Evolutionary conservation across 2,329 filamentous ascomycete genomes (phyloP).

Genomic region (Cytospora paraplurivora): DNA sequence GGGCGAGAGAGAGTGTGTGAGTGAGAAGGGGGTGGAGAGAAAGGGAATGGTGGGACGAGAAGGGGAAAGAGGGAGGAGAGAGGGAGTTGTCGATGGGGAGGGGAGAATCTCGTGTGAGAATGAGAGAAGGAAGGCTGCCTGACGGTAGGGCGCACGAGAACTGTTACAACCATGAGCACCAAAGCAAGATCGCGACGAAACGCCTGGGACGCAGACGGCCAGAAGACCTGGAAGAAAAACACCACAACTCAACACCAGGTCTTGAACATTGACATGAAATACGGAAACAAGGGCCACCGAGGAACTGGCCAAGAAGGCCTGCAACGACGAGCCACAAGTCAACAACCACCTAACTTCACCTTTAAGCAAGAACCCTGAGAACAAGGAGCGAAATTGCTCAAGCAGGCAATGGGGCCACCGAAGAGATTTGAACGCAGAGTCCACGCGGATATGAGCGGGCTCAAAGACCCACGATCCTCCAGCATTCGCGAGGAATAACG

Average conservation of each 20-base stretch:
- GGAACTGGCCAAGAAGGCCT: constrained; percentile 4
- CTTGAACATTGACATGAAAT: constrained; percentile 2
- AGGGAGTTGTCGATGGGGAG: not conserved
- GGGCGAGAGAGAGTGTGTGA: too few species aligned
- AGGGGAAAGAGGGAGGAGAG: not conserved
- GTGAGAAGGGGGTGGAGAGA: not conserved
- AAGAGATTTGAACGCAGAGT: not conserved
- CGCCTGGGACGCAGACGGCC: not conserved
- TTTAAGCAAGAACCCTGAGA: not conserved
- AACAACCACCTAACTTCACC: not conserved
- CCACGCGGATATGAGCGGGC: not conserved
- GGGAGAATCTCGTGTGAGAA: not conserved
- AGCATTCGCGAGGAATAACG: not conserved
- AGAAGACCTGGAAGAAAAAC: not conserved
- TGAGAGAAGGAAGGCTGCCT: not conserved
- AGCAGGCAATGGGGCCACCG: not conserved
- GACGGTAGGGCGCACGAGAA: not conserved
- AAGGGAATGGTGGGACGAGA: not conserved
- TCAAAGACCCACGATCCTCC: constrained; percentile 12
- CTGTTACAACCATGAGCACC: not conserved
- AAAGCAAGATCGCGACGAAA: not conserved
- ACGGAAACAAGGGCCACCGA: constrained; percentile 1
- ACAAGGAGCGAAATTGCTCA: not conserved
- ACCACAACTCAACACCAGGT: not conserved
- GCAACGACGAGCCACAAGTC: not conserved